Conservation (phyloP, 2,329 filamentous ascomycete species). For the Rugonectria rugulosa region DNA sequence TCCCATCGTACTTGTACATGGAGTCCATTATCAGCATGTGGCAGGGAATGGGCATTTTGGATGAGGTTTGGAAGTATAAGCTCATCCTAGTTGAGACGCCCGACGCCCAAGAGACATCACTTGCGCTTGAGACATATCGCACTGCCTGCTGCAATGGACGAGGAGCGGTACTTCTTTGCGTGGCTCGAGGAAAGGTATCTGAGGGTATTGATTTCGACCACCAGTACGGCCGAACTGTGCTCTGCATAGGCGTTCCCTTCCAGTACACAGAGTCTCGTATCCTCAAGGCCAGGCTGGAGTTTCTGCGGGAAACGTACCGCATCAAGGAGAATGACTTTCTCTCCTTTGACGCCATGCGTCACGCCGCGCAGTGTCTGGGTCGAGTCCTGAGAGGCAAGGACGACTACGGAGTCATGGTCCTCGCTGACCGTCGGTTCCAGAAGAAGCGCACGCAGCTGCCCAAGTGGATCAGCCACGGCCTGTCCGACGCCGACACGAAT, state of each 20-base stretch:
- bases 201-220: slow-evolving; percentile 99
- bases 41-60: slow-evolving; percentile 98
- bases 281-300: slow-evolving; percentile 92
- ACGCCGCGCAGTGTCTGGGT: slow-evolving; percentile 94
- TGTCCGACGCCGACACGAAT: slow-evolving; percentile 86
- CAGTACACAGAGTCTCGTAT: slow-evolving; percentile 99
- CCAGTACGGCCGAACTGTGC: slow-evolving; percentile 93
- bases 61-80: slow-evolving; percentile 99
- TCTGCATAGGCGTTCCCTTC: slow-evolving; percentile 97
- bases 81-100: slow-evolving; percentile 97
- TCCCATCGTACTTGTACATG: slow-evolving; percentile 99
- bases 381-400: slow-evolving; percentile 96
- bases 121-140: slow-evolving; percentile 94
- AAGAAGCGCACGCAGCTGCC: slow-evolving; percentile 91
- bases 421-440: slow-evolving; percentile 91
- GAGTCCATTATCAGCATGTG: slow-evolving; percentile 99
- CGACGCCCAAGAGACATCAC: slow-evolving; percentile 94
- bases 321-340: slow-evolving; percentile 98
- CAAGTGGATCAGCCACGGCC: slow-evolving; percentile 93
- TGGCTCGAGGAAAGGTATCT: slow-evolving; percentile 95
- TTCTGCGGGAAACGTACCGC: slow-evolving; percentile 94
- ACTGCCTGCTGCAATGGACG: slow-evolving; percentile 97
- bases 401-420: slow-evolving; percentile 99
- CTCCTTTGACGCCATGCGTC: slow-evolving; percentile 99
- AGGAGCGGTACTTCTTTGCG: slow-evolving; percentile 90